Evolutionary conservation across 1,139 yeast species (phyloP), one percentile per base, ranked within the genome.

Genomic region (Sugiyamaella neomexicana): DNA sequence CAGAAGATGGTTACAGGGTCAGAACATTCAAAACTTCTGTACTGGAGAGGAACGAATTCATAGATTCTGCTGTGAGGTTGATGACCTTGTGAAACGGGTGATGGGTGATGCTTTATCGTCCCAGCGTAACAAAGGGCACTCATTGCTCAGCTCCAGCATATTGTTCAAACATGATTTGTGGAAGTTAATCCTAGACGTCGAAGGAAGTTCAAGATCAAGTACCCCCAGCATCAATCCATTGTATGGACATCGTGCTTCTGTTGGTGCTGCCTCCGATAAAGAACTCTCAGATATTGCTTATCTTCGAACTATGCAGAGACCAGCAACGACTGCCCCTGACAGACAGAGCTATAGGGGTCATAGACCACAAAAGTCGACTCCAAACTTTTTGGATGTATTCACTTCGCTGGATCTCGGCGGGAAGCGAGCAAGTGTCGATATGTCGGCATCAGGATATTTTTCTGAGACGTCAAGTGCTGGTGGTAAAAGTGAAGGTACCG

Each of bases 1-100:
- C 5, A 57, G 59, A 32, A 59, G 62, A 34, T 72, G 69, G 68
- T 60, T 72, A 46, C 61, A 66, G 16, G 68, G 68, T 6, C 68
- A 67, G 54, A 62, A 65, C 7, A 67, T 69, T 32, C 73, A 69
- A 50, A 71, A 69, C 53, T 62, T 71, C 43, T 68, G 74, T 46
- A 63, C 63, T 5, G 71, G 72, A 10, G 75, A 72, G 52, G 75
- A 72, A 55, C 58, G 66, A 13, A 65, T 71, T 39, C 75, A 70
- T 47, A 54, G 75, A 9, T 72, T 68, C 43, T 65, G 67, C 42
- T 69, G 71, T 42, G 75, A 72, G 55, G 63, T 71, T 3, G 73
- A 70, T 31, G 68, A 62, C 38, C 60, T 72, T 13, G 67, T 69
- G 5, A 65, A 64, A 53, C 61, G 72, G 16, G 58, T 71, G 2